These are phyloP conservation scores for Paramicrosporidium saccamoebae DNA, from an alignment of 371 early-diverging fungal genomes.

Conservation along the genomic window DNA sequence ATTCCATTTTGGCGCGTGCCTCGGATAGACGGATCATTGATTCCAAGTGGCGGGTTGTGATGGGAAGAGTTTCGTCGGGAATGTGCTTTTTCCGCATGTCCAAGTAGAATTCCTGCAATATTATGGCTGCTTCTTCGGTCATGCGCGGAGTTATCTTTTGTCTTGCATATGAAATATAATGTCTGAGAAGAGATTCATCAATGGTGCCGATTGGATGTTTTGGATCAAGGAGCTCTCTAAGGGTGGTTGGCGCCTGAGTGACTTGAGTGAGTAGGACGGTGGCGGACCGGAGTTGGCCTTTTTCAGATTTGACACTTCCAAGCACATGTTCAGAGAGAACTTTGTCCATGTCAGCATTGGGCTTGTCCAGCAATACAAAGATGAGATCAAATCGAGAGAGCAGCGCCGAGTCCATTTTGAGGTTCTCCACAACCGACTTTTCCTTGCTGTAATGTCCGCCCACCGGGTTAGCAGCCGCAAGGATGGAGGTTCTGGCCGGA, in stretches of 20 bases:
- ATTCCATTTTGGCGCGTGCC: conserved; percentile 19
- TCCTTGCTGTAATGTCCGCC: conserved; percentile 17
- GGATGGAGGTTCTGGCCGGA: conserved; percentile 20
- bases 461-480: conserved; percentile 22
- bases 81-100: conserved; percentile 27
- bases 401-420: conserved; percentile 20
- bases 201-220: conserved; percentile 13
- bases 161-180: conserved; percentile 41
- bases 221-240: conserved; percentile 8
- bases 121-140: conserved; percentile 11
- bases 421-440: conserved; percentile 33
- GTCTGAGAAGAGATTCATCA: conserved; percentile 16
- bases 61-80: conserved; percentile 20
- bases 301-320: too few relatives aligned
- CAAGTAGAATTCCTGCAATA: conserved; percentile 31
- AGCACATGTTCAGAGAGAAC: conserved; percentile 21
- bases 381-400: conserved; percentile 22
- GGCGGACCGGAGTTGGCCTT: too few relatives aligned
- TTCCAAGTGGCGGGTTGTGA: conserved; percentile 25
- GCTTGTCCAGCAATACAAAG: conserved; percentile 14
- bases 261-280: too few relatives aligned
- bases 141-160: conserved; percentile 28
- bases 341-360: conserved; percentile 16
- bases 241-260: too few relatives aligned
- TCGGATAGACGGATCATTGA: conserved; percentile 18